These are phyloP conservation scores for Tetrapisispora pingtungensis DNA, from an alignment of 805 yeast species.

Conservation along the genomic window DNA sequence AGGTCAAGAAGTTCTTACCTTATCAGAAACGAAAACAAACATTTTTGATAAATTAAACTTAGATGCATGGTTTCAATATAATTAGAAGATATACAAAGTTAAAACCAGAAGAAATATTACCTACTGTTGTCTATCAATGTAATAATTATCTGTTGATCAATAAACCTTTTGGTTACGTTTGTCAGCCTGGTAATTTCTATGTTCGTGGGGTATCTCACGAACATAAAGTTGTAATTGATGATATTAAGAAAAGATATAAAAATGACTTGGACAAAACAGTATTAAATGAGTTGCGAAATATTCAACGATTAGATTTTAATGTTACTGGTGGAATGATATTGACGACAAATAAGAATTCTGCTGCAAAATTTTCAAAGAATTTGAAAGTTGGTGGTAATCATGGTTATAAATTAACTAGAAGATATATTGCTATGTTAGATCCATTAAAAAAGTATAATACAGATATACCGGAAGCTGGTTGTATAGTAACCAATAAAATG, in stretches of 20 bases:
- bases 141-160: conserved; percentile 27
- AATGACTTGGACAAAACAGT: neutral
- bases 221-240: conserved; percentile 14
- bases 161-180: conserved; percentile 29
- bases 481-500: conserved; percentile 2
- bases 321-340: conserved; percentile 35
- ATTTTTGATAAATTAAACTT: no score
- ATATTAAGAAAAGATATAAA: conserved; percentile 6
- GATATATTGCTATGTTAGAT: conserved; percentile 28
- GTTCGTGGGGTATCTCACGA: neutral
- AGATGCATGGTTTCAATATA: no score
- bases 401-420: conserved; percentile 30
- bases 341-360: conserved; percentile 27
- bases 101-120: neutral
- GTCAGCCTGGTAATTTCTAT: conserved; percentile 24
- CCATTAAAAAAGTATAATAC: neutral
- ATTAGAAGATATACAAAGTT: neutral
- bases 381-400: conserved; percentile 28
- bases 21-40: no score
- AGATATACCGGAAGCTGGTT: neutral
- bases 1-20: no score
- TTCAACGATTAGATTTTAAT: conserved; percentile 32
- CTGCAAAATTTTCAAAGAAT: conserved; percentile 30
- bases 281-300: conserved; percentile 16
- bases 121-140: conserved; percentile 10